Evolutionary conservation across 1,139 yeast species (phyloP).

Genomic region (Taphrina betulina): DNA sequence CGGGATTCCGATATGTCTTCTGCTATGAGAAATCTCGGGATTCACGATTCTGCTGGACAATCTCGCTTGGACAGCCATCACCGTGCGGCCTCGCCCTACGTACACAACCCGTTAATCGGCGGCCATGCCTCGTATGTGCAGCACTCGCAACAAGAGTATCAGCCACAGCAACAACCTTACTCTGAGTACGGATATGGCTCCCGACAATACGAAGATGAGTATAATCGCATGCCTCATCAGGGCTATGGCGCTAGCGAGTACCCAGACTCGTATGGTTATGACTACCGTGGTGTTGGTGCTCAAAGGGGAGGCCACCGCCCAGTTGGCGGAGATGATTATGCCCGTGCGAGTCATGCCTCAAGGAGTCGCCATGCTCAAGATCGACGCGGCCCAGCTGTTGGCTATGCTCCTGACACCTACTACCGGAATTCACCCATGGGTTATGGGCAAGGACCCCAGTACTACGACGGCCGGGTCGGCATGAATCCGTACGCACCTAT

Average conservation of each 20-base stretch:
- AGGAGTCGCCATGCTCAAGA: slow-evolving; percentile 8
- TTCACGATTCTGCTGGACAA: not conserved
- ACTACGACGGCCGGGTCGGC: slow-evolving; percentile 17
- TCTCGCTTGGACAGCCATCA: slow-evolving; percentile 5
- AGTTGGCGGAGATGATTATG: slow-evolving; percentile 16
- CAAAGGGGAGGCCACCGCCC: not conserved
- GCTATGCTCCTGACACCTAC: slow-evolving; percentile 3
- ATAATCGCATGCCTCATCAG: not conserved
- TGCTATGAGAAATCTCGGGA: slow-evolving; percentile 12
- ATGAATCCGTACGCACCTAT: slow-evolving; percentile 15
- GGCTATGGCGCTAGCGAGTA: slow-evolving; percentile 7
- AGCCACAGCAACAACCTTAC: slow-evolving; percentile 8
- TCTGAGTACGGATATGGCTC: slow-evolving; percentile 16
- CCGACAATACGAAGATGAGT: slow-evolving; percentile 17
- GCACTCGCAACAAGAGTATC: slow-evolving; percentile 17
- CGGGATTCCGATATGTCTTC: slow-evolving; percentile 18
- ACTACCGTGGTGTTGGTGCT: slow-evolving; percentile 21
- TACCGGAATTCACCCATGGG: slow-evolving; percentile 1
- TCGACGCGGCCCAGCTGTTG: slow-evolving; percentile 8
- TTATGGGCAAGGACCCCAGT: slow-evolving; percentile 8
- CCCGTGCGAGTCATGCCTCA: slow-evolving; percentile 8
- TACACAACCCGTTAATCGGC: not conserved
- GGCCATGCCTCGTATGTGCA: not conserved
- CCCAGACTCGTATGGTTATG: slow-evolving; percentile 21
- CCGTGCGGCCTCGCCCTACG: slow-evolving; percentile 18